Evolutionary conservation across 1,284 basidiomycete genomes (phyloP).

Genomic region (Retiboletus flavoniger): DNA sequence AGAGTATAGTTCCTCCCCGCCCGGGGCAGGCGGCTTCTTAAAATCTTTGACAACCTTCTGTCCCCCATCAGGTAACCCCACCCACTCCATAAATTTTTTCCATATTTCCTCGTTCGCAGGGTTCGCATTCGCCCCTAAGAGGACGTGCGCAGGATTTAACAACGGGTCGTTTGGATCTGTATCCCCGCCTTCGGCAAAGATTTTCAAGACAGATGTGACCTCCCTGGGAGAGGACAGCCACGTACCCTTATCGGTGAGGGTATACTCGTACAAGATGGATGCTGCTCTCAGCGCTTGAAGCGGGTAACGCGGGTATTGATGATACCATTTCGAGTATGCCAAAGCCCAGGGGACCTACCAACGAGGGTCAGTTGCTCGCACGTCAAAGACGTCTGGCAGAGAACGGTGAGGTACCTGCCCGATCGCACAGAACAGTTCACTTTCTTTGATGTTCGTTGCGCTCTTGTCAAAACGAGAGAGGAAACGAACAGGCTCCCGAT

Average conservation of each 20-base stretch:
- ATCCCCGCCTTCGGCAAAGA: slow-evolving; percentile 41
- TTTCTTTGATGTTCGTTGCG: slow-evolving; percentile 57
- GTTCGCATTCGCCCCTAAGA: slow-evolving; percentile 32
- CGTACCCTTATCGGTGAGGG: slow-evolving; percentile 47
- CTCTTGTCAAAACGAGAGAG: slow-evolving; percentile 54
- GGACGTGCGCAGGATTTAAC: slow-evolving; percentile 45
- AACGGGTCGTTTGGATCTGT: slow-evolving; percentile 38
- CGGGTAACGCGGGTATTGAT: slow-evolving; percentile 51
- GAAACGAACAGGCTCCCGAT: slow-evolving; percentile 43
- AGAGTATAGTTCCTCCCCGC: slow-evolving; percentile 24
- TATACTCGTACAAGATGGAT: slow-evolving; percentile 47
- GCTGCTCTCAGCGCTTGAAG: slow-evolving; percentile 46
- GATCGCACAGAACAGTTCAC: slow-evolving; percentile 44
- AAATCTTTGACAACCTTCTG: slow-evolving; percentile 42
- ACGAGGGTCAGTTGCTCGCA: neutral
- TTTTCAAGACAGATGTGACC: slow-evolving; percentile 32
- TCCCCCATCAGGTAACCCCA: slow-evolving; percentile 39
- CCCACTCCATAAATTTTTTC: slow-evolving; percentile 44
- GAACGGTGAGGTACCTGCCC: slow-evolving; percentile 40
- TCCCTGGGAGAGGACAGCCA: slow-evolving; percentile 41
- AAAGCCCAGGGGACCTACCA: slow-evolving; percentile 50
- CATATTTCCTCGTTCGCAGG: slow-evolving; percentile 28
- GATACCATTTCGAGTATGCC: slow-evolving; percentile 53
- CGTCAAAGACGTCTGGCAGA: neutral
- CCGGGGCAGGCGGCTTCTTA: slow-evolving; percentile 22